phyloP scores from a whole-genome alignment of 2,329 filamentous ascomycete genomes.

The Fusarium nurragi region DNA sequence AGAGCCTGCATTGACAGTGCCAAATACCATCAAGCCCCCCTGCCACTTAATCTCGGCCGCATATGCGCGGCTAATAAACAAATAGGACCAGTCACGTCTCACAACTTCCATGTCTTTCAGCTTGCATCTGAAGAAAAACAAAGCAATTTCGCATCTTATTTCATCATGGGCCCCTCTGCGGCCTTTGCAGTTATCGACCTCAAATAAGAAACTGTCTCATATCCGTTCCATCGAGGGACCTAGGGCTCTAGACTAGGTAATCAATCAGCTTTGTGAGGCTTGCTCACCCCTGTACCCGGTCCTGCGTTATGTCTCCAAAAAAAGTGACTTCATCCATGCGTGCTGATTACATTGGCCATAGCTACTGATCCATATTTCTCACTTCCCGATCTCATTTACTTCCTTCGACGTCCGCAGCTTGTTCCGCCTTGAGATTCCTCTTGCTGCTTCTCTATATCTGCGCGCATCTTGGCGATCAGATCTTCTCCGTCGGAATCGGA shows the following conservation, averaged over 20 bases:
- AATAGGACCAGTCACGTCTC: slow-evolving; percentile 35
- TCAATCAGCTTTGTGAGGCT: background rate
- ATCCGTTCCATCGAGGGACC: background rate
- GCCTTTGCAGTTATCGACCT: slow-evolving; percentile 5
- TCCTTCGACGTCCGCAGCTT: slow-evolving; percentile 27
- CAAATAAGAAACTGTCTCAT: slow-evolving; percentile 21
- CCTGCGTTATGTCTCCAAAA: slow-evolving; percentile 3
- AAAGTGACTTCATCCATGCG: slow-evolving; percentile 16
- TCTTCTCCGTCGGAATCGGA: slow-evolving; percentile 22
- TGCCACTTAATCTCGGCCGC: slow-evolving; percentile 44
- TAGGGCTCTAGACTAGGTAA: background rate
- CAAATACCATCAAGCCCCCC: slow-evolving; percentile 2
- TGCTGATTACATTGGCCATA: slow-evolving; percentile 12
- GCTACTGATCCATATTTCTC: background rate
- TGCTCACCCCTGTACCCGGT: slow-evolving; percentile 2
- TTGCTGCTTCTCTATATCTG: slow-evolving; percentile 18
- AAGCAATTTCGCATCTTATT: slow-evolving; percentile 34
- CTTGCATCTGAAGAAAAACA: slow-evolving; percentile 12
- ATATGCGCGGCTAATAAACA: slow-evolving; percentile 43
- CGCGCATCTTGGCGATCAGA: slow-evolving; percentile 26
- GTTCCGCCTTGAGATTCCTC: slow-evolving; percentile 18
- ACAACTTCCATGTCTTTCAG: background rate
- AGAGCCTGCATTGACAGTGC: slow-evolving; percentile 29
- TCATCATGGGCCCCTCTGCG: slow-evolving; percentile 10
- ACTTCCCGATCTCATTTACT: slow-evolving; percentile 3